Evolutionary conservation across 1,139 yeast species (phyloP), one percentile per base, ranked within the genome.

Genomic region (Diutina neorugosa): DNA sequence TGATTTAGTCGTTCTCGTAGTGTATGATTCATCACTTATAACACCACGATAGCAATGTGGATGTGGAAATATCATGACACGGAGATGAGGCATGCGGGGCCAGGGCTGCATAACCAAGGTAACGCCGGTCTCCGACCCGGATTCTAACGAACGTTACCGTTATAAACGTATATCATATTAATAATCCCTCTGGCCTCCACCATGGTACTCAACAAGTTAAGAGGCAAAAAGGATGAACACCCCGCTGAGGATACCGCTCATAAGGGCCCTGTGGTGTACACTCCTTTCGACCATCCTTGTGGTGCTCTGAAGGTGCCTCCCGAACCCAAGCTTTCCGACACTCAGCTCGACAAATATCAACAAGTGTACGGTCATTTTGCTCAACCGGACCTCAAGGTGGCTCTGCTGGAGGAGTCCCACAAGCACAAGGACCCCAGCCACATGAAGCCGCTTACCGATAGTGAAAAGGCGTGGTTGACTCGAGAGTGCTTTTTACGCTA

Each of bases 381-480:
- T 54, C 66, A 75, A 52, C 71, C 74, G 0, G 77, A 72, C 6
- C 66, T 67, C n/a, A 61, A 67, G 11, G 63, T 77, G 4, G 71
- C 77, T 0, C 58, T 62, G 5, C 67, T 75, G 72, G 60, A 80
- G 61, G 70, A 71, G n/a, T 63, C 67, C 50, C 65, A 65, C 65
- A 56, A 62, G 57, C 40, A 48, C 27, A 53, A 53, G 20, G 44
- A 40, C 14, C 16, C 40, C 19, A 37, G 44, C 23, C 44, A 44
- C 18, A 59, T 57, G 49, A 63, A 59, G 1, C 63, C 66, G 1
- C 63, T 87, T 40, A 65, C 75, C 2, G 78, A 71, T 16, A 78
- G 73, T 55, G 98, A 93, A 65, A 81, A 80, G 63, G 87, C 95
- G 0, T 93, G 98, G 97, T 71, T 93, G 53, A 86, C 96, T 3